These are phyloP conservation scores for Fraxinus cuspidata DNA, from an alignment of 257 asterid genomes.

Conservation along the genomic window DNA sequence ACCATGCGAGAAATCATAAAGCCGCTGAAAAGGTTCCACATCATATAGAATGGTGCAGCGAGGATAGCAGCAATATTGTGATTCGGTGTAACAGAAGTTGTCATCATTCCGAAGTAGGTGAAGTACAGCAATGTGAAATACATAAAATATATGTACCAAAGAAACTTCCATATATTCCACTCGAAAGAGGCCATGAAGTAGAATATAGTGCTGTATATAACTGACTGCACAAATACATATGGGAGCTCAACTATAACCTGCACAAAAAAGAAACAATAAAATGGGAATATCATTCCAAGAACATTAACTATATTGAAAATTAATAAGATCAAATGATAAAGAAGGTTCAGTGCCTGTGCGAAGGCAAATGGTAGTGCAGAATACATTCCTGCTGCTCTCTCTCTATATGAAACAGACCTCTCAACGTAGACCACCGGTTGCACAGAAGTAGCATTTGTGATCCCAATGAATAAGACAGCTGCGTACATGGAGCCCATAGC, in stretches of 20 bases:
- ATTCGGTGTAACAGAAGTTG: slow-evolving; percentile 75
- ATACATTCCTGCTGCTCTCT: slow-evolving; percentile 95
- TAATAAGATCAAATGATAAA: not conserved
- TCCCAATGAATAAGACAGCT: slow-evolving; percentile 81
- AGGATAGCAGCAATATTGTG: slow-evolving; percentile 72
- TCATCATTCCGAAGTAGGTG: slow-evolving; percentile 96
- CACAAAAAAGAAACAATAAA: not conserved
- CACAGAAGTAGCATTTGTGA: slow-evolving; percentile 81
- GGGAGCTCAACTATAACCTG: slow-evolving; percentile 88
- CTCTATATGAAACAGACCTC: slow-evolving; percentile 78
- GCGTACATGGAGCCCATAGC: slow-evolving; percentile 99
- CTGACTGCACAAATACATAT: slow-evolving; percentile 63
- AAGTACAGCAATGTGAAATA: slow-evolving; percentile 72
- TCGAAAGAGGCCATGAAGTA: slow-evolving; percentile 86
- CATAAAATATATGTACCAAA: slow-evolving; percentile 81
- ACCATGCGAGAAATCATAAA: slow-evolving; percentile 74
- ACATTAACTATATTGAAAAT: too few relatives aligned
- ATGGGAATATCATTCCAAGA: slow-evolving; percentile 3
- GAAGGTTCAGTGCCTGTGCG: slow-evolving; percentile 61
- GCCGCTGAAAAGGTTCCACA: slow-evolving; percentile 93
- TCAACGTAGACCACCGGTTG: slow-evolving; percentile 84
- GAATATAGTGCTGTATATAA: slow-evolving; percentile 68
- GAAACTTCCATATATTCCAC: slow-evolving; percentile 63
- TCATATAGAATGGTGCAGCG: slow-evolving; percentile 72
- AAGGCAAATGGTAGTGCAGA: slow-evolving; percentile 92